Conservation (phyloP, 2,329 filamentous ascomycete genomes). For the Clonostachys sp. region DNA sequence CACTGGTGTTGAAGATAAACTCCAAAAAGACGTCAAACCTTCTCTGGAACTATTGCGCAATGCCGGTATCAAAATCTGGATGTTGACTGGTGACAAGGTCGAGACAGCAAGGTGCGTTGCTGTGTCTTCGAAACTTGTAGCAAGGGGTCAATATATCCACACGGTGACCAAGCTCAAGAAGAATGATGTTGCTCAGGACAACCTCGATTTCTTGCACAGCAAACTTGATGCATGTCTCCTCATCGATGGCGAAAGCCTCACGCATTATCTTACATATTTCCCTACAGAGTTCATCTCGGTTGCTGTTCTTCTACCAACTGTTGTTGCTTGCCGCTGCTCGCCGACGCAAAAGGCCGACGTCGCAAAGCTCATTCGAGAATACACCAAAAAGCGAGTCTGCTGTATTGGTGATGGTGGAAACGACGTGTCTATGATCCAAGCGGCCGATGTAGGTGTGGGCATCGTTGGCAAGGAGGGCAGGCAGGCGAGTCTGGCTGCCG, state of each 20-base stretch:
- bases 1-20: constrained; percentile 94
- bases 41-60: constrained; percentile 93
- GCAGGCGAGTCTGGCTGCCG: constrained; percentile 89
- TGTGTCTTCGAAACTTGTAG: constrained; percentile 89
- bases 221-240: constrained; percentile 85
- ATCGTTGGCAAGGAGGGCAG: constrained; percentile 97
- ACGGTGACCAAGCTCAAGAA: constrained; percentile 82
- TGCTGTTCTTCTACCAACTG: constrained; percentile 82
- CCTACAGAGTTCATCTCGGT: constrained; percentile 81
- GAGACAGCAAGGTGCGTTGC: constrained; percentile 96
- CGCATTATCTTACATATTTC: constrained; percentile 78
- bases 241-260: constrained; percentile 89
- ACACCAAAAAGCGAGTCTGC: constrained; percentile 92
- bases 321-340: constrained; percentile 94
- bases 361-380: constrained; percentile 81
- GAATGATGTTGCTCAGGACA: constrained; percentile 80
- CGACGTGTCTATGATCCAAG: constrained; percentile 98
- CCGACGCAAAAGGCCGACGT: constrained; percentile 96
- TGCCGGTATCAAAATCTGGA: constrained; percentile 98
- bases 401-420: constrained; percentile 98
- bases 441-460: constrained; percentile 93
- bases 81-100: constrained; percentile 98
- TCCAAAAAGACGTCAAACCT: constrained; percentile 93
- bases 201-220: constrained; percentile 81
- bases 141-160: constrained; percentile 91